Conservation (phyloP, 2,329 filamentous ascomycete genomes). For the Talaromyces rugulosus region DNA sequence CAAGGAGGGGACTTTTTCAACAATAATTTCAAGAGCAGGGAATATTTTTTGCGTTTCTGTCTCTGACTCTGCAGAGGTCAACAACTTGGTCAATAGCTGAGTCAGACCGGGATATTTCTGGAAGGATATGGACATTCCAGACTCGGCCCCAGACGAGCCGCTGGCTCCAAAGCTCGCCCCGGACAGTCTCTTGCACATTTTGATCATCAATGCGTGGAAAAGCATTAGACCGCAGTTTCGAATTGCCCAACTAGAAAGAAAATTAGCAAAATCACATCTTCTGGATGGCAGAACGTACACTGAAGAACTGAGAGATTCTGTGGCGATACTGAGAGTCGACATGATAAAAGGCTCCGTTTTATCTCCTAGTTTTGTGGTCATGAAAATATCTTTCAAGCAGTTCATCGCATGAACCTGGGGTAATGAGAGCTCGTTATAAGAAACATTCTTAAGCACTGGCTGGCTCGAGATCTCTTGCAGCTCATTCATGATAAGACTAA, state of each 20-base stretch:
- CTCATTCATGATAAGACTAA: conserved; percentile 38
- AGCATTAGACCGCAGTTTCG: conserved; percentile 90
- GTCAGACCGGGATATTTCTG: conserved; percentile 37
- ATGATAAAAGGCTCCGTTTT: conserved; percentile 71
- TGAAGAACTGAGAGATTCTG: conserved; percentile 70
- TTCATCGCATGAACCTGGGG: conserved; percentile 95
- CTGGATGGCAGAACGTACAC: conserved; percentile 52
- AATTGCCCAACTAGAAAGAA: conserved; percentile 70
- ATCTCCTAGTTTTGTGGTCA: conserved; percentile 69
- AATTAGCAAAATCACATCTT: neutral
- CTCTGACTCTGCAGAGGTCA: conserved; percentile 25
- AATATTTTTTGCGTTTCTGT: conserved; percentile 41
- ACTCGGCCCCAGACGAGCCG: conserved; percentile 40
- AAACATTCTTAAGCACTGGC: conserved; percentile 24
- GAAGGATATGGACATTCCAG: conserved; percentile 36
- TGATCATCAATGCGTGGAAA: conserved; percentile 77
- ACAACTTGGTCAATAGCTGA: conserved; percentile 32
- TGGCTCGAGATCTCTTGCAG: conserved; percentile 35
- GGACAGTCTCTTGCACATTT: conserved; percentile 40
- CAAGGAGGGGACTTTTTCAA: conserved; percentile 37
- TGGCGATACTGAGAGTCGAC: conserved; percentile 72
- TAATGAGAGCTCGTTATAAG: conserved; percentile 52
- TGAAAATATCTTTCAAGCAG: conserved; percentile 87
- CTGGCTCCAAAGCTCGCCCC: conserved; percentile 47
- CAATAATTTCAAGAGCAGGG: conserved; percentile 43